These are phyloP conservation scores for Brachypodium distachyon DNA, from an alignment of 202 grass and related monocot species.

Conservation along the genomic window DNA sequence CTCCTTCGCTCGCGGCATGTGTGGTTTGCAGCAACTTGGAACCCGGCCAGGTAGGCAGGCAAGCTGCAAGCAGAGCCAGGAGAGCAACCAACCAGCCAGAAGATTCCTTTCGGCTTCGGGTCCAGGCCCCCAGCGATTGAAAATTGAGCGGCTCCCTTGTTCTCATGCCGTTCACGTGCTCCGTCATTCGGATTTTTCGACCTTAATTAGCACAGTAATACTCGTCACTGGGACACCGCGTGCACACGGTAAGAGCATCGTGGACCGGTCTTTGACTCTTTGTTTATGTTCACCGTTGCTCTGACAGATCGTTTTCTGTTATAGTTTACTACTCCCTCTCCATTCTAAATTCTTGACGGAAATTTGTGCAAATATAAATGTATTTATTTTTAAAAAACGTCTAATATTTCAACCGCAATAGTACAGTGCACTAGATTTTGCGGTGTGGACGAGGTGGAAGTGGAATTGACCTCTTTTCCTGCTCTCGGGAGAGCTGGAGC, in stretches of 20 bases:
- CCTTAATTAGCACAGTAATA: neutral
- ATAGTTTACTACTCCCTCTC: no score
- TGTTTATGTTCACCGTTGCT: neutral
- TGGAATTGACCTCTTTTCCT: neutral
- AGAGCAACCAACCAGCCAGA: neutral
- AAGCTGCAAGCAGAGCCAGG: no score
- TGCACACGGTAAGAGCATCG: neutral
- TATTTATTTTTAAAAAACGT: no score
- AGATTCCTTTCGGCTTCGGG: no score
- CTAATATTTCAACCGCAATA: no score
- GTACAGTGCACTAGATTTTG: neutral
- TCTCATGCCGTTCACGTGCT: neutral
- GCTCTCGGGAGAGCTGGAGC: neutral
- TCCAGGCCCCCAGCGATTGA: neutral
- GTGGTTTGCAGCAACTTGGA: neutral
- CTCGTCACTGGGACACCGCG: neutral
- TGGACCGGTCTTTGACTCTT: neutral
- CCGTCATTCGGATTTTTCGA: neutral
- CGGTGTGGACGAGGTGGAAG: neutral
- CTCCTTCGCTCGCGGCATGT: neutral
- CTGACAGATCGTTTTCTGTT: neutral
- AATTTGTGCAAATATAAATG: no score
- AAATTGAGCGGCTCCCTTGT: neutral
- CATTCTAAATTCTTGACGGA: no score
- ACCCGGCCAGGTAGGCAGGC: neutral